phyloP scores from a whole-genome alignment of 2,329 filamentous ascomycete species.

The Lachnum nothofagi region DNA sequence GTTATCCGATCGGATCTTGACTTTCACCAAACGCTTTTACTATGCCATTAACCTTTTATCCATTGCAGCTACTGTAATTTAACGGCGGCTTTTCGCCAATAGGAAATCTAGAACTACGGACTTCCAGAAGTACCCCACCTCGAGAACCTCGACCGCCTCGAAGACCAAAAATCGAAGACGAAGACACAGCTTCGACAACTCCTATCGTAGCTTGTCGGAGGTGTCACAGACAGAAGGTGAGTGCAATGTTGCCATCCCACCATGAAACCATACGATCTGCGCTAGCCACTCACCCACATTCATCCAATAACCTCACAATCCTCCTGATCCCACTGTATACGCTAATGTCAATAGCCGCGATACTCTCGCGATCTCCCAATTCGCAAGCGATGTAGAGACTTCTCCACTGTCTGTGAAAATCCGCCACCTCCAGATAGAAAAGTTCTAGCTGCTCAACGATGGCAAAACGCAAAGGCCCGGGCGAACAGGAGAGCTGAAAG shows the following conservation, averaged over 20 bases:
- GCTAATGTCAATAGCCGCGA: constrained; percentile 13
- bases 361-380: constrained; percentile 18
- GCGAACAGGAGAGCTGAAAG: neutral
- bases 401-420: constrained; percentile 19
- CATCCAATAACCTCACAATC: too few species aligned
- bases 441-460: constrained; percentile 15
- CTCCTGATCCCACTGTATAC: too few species aligned
- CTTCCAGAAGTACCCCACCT: too few species aligned
- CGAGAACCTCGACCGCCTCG: neutral
- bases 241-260: neutral
- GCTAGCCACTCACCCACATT: too few species aligned
- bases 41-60: too few species aligned
- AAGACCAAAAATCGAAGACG: neutral
- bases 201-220: constrained; percentile 14
- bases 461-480: constrained; percentile 17
- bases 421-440: constrained; percentile 22
- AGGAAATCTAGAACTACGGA: too few species aligned
- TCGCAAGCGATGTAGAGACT: constrained; percentile 18
- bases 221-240: constrained; percentile 23
- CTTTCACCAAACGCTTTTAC: too few species aligned
- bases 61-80: too few species aligned
- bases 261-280: too few species aligned
- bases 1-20: too few species aligned
- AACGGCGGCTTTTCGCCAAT: too few species aligned
- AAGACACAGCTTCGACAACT: neutral